Evolutionary conservation across 352 stramenopile species (phyloP), one percentile per base, ranked within the genome.

Genomic region (Blastocystis sp.): DNA sequence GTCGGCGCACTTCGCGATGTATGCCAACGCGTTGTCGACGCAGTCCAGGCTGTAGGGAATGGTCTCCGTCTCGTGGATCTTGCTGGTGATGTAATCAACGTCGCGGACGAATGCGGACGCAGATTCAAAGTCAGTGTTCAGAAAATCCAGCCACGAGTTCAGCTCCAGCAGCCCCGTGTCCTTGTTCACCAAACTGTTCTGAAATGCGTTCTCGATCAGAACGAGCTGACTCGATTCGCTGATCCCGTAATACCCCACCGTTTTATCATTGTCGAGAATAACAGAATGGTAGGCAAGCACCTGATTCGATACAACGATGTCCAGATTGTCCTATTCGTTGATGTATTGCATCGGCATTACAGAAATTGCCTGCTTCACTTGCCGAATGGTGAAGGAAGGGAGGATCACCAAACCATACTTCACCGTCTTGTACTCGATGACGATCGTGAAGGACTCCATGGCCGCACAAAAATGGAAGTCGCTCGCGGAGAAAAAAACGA

Each of bases 211-310:
- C 66, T 69, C 53, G n/a, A 84, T 69, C 1, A 84, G 45, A 10
- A 67, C 45, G 21, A 84, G 65, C 7, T 64, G 19, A 52, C 74
- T 84, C 41, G 17, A 43, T 7, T 28, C 14, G 4, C 34, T 2
- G 52, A 84, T 84, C 1, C 52, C 52, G 23, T 84, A 84, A 21
- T 67, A 84, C 11, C 53, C 21, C 21, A 84, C 34, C n/a, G 74
- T 84, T 69, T 70, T 84, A 28, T 84, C 74, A 28, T 84, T 84
- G 48, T 84, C 74, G 11, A 84, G 48, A 17, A 84, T 84, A 2
- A 84, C 21, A 7, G 34, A 41, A 11, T 84, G 14, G n/a, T 19
- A 84, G 23, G 45, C 45, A 14, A 84, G 34, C 23, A 84, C 56
- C n/a, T 67, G 40, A 38, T 67, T 69, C 52, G 65, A 53, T 14